A percentile compares a stretch with the other conserved stretches of the same genome.
Conservation (phyloP, 805 yeast species). For the Teunomyces tritomae region DNA sequence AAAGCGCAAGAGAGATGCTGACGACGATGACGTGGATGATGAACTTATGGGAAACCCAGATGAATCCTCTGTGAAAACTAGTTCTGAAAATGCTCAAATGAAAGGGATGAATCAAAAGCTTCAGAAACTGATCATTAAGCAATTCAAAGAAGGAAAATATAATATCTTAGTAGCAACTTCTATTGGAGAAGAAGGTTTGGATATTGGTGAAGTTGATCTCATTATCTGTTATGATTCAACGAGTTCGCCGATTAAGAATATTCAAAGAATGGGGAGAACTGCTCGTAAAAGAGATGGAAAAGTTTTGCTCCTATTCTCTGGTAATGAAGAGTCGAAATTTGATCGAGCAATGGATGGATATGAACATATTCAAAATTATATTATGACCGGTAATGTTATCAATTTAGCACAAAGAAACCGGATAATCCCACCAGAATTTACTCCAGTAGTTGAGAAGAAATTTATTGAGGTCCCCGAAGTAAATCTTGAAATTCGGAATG, state of each 20-base stretch:
- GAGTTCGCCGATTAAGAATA: slow-evolving; percentile 85
- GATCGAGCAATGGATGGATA: slow-evolving; percentile 85
- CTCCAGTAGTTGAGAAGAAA: slow-evolving; percentile 57
- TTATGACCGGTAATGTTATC: slow-evolving; percentile 47
- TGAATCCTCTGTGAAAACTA: slow-evolving; percentile 35
- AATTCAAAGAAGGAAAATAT: slow-evolving; percentile 68
- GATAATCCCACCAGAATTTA: slow-evolving; percentile 58
- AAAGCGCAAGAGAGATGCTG: slow-evolving; percentile 37
- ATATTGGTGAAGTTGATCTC: slow-evolving; percentile 95
- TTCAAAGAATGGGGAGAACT: slow-evolving; percentile 97
- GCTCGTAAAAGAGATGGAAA: slow-evolving; percentile 93
- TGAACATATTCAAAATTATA: slow-evolving; percentile 68
- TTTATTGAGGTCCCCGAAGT: slow-evolving; percentile 69
- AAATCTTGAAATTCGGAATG: slow-evolving; percentile 53
- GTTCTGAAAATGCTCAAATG: slow-evolving; percentile 73
- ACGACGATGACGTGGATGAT: slow-evolving; percentile 22
- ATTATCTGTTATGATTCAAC: slow-evolving; percentile 93
- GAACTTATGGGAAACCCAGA: slow-evolving; percentile 7
- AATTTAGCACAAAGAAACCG: slow-evolving; percentile 53
- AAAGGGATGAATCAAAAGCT: slow-evolving; percentile 89
- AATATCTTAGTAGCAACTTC: slow-evolving; percentile 93
- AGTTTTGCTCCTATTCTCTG: slow-evolving; percentile 70
- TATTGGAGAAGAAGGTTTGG: slow-evolving; percentile 97
- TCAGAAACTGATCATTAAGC: slow-evolving; percentile 74
- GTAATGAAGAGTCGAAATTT: slow-evolving; percentile 75